These are phyloP conservation scores for Zygosaccharomyces kombuchaensis DNA, from an alignment of 805 yeast species.

Conservation along the genomic window DNA sequence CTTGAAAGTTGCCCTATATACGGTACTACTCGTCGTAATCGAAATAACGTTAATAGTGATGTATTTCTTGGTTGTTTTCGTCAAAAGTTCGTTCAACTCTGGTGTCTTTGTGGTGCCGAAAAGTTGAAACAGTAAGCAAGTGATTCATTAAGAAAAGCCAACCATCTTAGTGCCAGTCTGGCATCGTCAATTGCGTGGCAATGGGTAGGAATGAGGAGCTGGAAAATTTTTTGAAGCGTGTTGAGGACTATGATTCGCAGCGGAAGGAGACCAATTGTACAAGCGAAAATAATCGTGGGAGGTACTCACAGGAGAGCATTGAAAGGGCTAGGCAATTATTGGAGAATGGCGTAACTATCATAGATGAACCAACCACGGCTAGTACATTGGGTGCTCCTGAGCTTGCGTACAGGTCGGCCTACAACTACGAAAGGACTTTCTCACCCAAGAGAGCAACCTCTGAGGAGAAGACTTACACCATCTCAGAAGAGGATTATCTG, in stretches of 20 bases:
- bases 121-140: not conserved
- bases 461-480: constrained; percentile 13
- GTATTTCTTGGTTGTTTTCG: not conserved
- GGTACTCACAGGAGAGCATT: constrained; percentile 16
- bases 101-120: not conserved
- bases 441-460: constrained; percentile 21
- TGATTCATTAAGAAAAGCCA: not conserved
- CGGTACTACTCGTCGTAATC: constrained; percentile 1
- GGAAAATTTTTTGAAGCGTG: constrained; percentile 26
- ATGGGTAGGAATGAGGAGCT: constrained; percentile 2
- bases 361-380: not conserved
- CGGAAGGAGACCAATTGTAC: not conserved
- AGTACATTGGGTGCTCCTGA: constrained; percentile 6
- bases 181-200: not conserved
- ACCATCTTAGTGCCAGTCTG: not conserved
- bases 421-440: constrained; percentile 31
- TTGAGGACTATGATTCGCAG: constrained; percentile 24
- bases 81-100: constrained; percentile 1
- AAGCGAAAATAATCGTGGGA: constrained; percentile 3
- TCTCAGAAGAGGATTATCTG: constrained; percentile 31
- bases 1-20: not conserved
- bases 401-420: constrained; percentile 29
- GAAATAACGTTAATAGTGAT: constrained; percentile 3
- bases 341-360: not conserved
- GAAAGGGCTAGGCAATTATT: constrained; percentile 19